Evolutionary conservation across 192 early-diverging fungal genomes (phyloP).

Genomic region (Coemansia aciculifera): DNA sequence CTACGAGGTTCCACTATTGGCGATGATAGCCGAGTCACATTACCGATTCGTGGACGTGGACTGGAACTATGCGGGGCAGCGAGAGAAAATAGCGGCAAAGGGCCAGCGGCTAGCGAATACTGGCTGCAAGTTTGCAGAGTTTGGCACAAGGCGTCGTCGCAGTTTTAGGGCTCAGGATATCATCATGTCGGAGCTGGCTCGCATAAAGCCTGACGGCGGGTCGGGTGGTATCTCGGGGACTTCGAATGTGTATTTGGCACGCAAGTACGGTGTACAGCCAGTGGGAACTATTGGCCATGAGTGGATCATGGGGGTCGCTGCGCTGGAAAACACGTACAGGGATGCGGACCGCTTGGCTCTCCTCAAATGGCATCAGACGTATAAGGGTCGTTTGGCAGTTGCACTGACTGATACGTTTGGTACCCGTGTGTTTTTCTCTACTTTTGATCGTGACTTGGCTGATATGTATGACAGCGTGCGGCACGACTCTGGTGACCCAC

Average conservation of each 20-base stretch:
- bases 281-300: constrained; percentile 68
- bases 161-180: constrained; percentile 67
- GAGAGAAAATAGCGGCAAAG: constrained; percentile 57
- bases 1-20: constrained; percentile 73
- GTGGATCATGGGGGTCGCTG: constrained; percentile 75
- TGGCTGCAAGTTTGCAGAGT: constrained; percentile 74
- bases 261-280: constrained; percentile 45
- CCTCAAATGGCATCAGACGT: constrained; percentile 61
- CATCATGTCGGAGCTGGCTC: constrained; percentile 46
- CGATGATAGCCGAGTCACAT: constrained; percentile 70
- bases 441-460: constrained; percentile 60
- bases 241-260: constrained; percentile 72
- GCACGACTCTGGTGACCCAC: constrained; percentile 74
- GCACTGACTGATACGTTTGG: constrained; percentile 78
- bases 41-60: constrained; percentile 68
- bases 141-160: constrained; percentile 73
- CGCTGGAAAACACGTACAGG: constrained; percentile 59
- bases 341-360: constrained; percentile 64
- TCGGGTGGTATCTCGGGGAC: constrained; percentile 57
- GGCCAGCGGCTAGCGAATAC: constrained; percentile 49
- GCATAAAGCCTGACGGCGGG: background rate
- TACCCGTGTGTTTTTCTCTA: constrained; percentile 62
- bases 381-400: constrained; percentile 59
- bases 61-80: constrained; percentile 67
- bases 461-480: constrained; percentile 60